Base-by-base conservation (phyloP, 768 basidiomycete species). In the Mycena sanguinolenta region DNA sequence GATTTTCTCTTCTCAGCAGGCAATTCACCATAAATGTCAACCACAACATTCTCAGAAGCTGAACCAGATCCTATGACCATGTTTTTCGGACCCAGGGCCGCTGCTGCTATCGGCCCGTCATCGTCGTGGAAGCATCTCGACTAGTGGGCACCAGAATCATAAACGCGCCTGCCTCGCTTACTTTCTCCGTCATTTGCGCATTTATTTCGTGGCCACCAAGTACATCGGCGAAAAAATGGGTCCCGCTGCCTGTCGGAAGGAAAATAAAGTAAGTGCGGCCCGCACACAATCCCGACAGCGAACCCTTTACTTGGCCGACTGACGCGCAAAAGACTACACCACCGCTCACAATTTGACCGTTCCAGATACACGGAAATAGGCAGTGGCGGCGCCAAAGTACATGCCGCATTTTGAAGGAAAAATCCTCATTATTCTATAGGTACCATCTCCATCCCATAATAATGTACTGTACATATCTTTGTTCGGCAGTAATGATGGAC, bases 401-500 rank as follows among this genome's bases (percentile, higher is more conserved):
- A 64, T 57, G 57, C 30, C 9, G n/a, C 34, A 46, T 16, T 12
- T 53, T 25, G 23, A 50, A 50, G 17, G 8, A 13, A 38, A 59
- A 67, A 50, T 50, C 32, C 54, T 19, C 25, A 52, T 49, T 39
- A 13, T 36, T 9, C 55, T 32, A 2, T 38, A 64, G 61, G 61
- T 59, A 69, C 57, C 61, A 69, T 64, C 62, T 17, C 13, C 30
- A 21, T 34, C 36, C 23, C 13, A 19, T 28, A 39, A 19, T 14
- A 50, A 58, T 28, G 54, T 36, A 62, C 55, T 28, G 54, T 36
- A 62, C 55, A 60, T 34, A 70, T 60, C 58, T 59, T 54, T 63
- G 67, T 63, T 63, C n/a, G 63, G 63, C 69, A 60, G 58, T 32
- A 59, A 65, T 70, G 69, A 70, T 65, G 63, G 69, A 63, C 63